A percentile compares a stretch with the other conserved stretches of the same genome.
Conservation (phyloP, 2,329 filamentous ascomycete genomes). For the Aspergillus tubingensis region DNA sequence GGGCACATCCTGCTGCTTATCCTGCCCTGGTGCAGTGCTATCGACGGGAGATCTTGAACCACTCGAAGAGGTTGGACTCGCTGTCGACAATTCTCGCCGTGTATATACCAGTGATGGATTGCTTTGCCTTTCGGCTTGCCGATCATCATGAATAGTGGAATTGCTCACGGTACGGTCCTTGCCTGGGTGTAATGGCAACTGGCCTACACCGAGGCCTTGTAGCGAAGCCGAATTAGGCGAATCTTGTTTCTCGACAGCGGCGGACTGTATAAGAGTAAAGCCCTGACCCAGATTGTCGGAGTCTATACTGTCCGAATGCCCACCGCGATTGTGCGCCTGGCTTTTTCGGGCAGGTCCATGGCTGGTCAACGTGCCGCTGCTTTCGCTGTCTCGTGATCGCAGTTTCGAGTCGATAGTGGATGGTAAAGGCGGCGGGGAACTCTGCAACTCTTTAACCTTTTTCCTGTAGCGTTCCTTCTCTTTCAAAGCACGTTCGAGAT, state of each 20-base stretch:
- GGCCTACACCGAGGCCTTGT: slow-evolving; percentile 12
- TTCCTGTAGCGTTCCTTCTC: slow-evolving; percentile 93
- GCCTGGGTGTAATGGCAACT: not conserved
- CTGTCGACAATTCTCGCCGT: slow-evolving; percentile 18
- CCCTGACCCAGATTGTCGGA: not conserved
- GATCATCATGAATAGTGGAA: slow-evolving; percentile 6
- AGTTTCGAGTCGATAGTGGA: slow-evolving; percentile 15
- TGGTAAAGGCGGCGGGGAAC: slow-evolving; percentile 46
- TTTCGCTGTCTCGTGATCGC: slow-evolving; percentile 18
- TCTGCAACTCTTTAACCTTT: slow-evolving; percentile 76
- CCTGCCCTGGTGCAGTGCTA: slow-evolving; percentile 17
- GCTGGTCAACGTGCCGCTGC: not conserved
- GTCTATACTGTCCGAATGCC: not conserved
- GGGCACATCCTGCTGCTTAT: slow-evolving; percentile 40
- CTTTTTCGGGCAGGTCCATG: not conserved
- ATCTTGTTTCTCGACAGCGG: not conserved
- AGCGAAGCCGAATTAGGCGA: slow-evolving; percentile 4
- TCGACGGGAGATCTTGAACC: slow-evolving; percentile 24
- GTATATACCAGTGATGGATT: slow-evolving; percentile 15
- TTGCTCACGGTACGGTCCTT: not conserved
- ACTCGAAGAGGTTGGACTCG: slow-evolving; percentile 24
- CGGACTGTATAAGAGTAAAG: not conserved
- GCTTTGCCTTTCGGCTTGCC: slow-evolving; percentile 10
- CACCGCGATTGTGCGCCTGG: slow-evolving; percentile 2
- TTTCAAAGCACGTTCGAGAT: slow-evolving; percentile 84